phyloP scores from a whole-genome alignment of 164 flowering plant genomes.

The Nelumbo lutea region DNA sequence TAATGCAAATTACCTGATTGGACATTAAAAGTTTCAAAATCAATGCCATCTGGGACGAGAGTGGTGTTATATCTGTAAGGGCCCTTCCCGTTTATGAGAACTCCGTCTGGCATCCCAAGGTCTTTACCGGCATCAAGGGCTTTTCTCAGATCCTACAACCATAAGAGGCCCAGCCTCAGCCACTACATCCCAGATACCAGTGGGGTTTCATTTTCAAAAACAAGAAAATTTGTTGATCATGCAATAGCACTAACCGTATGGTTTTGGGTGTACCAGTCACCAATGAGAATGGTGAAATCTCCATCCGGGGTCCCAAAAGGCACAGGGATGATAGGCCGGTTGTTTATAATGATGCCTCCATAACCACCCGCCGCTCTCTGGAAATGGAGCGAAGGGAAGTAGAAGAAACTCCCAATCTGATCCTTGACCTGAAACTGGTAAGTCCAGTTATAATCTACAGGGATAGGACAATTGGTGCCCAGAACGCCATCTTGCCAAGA shows the following conservation, averaged over 20 bases:
- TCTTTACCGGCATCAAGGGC: slow-evolving; percentile 66
- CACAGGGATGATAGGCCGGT: slow-evolving; percentile 56
- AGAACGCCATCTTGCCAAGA: slow-evolving; percentile 97
- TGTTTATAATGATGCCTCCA: slow-evolving; percentile 74
- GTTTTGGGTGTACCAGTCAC: slow-evolving; percentile 87
- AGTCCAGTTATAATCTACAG: slow-evolving; percentile 87
- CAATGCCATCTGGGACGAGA: slow-evolving; percentile 83
- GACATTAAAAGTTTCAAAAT: slow-evolving; percentile 64
- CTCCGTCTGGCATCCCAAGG: slow-evolving; percentile 97
- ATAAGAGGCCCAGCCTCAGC: slow-evolving; percentile 3
- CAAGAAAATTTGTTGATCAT: neutral
- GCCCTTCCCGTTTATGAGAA: slow-evolving; percentile 93
- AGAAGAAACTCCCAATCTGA: slow-evolving; percentile 94
- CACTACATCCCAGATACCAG: neutral
- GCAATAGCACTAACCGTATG: slow-evolving; percentile 65
- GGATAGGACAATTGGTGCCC: slow-evolving; percentile 97
- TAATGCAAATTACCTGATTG: slow-evolving; percentile 57
- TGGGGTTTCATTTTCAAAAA: neutral
- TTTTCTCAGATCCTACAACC: slow-evolving; percentile 63
- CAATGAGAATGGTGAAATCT: slow-evolving; percentile 69
- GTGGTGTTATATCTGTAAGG: slow-evolving; percentile 83
- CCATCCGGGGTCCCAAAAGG: slow-evolving; percentile 81
- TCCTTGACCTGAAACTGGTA: slow-evolving; percentile 96
- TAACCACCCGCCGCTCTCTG: slow-evolving; percentile 94
- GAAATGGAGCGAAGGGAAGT: slow-evolving; percentile 82